Evolutionary conservation across 192 early-diverging fungal species (phyloP).

Genomic region (Entophlyctis helioformis): DNA sequence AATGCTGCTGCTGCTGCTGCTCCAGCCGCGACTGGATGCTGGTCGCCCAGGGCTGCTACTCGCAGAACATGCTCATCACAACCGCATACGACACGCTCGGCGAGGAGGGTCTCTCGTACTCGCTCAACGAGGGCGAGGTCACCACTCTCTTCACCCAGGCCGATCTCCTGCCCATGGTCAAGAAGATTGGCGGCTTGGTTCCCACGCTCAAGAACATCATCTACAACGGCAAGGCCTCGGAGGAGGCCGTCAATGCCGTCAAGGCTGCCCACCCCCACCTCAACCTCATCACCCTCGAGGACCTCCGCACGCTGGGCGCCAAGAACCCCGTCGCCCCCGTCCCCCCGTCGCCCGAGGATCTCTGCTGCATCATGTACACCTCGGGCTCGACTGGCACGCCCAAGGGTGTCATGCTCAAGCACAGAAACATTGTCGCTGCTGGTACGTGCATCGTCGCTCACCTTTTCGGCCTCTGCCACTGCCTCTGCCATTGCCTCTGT

Average conservation of each 20-base stretch:
- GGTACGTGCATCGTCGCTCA: not conserved
- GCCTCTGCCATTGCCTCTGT: not conserved
- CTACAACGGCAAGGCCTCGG: conserved; percentile 53
- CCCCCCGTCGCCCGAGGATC: conserved; percentile 60
- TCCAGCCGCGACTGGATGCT: conserved; percentile 51
- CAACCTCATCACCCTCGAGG: conserved; percentile 51
- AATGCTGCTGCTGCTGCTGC: no score
- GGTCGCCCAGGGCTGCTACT: conserved; percentile 47
- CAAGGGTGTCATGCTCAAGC: conserved; percentile 80
- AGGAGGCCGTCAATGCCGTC: conserved; percentile 13
- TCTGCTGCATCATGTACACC: conserved; percentile 75
- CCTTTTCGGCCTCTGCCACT: not conserved
- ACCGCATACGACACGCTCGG: conserved; percentile 73
- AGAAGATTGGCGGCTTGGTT: conserved; percentile 45
- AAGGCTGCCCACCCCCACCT: conserved; percentile 14
- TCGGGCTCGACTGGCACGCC: conserved; percentile 81
- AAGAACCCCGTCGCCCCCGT: conserved; percentile 46
- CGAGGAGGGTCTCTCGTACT: conserved; percentile 69
- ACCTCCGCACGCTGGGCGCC: conserved; percentile 51
- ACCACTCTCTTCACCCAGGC: conserved; percentile 60
- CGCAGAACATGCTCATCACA: conserved; percentile 61
- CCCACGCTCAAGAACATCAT: conserved; percentile 54
- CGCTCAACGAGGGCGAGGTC: conserved; percentile 72
- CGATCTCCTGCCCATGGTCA: conserved; percentile 53
- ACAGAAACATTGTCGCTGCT: conserved; percentile 72